phyloP scores from a whole-genome alignment of 352 stramenopile genomes.

The Globisporangium canariense region DNA sequence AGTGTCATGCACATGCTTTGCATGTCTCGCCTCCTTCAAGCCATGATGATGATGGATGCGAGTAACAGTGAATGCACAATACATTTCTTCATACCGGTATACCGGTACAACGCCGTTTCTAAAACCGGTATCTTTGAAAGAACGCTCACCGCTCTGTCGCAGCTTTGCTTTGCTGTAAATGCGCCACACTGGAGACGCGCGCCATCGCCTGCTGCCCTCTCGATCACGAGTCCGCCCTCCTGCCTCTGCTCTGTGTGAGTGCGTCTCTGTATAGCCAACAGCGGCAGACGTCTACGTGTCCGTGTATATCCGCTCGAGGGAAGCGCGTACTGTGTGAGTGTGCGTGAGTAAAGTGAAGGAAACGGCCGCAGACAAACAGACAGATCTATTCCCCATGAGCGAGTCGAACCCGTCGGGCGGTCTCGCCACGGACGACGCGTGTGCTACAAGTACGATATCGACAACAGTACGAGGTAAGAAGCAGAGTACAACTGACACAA shows the following conservation, averaged over 20 bases:
- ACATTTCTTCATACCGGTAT: no score
- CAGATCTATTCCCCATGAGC: not conserved
- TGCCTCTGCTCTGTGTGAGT: not conserved
- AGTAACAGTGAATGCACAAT: no score
- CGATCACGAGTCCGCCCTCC: not conserved
- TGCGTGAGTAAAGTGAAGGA: not conserved
- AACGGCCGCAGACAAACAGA: conserved; percentile 5
- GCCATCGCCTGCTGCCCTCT: not conserved
- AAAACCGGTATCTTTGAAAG: not conserved
- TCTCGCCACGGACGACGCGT: not conserved
- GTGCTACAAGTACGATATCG: not conserved
- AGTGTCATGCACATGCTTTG: no score
- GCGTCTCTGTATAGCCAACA: not conserved
- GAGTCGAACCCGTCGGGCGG: not conserved
- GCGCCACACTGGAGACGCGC: conserved; percentile 1
- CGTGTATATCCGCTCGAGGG: not conserved
- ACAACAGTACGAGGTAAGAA: not conserved
- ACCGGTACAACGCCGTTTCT: no score
- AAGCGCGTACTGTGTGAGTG: not conserved
- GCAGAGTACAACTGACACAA: not conserved
- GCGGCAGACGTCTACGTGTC: not conserved
- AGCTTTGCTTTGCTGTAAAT: not conserved
- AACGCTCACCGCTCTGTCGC: not conserved
- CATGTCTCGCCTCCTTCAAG: no score
- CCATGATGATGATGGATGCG: no score